A percentile compares a stretch with the other conserved stretches of the same genome.
Evolutionary conservation across 352 stramenopile genomes (phyloP).

Genomic region (Globisporangium irregulare): DNA sequence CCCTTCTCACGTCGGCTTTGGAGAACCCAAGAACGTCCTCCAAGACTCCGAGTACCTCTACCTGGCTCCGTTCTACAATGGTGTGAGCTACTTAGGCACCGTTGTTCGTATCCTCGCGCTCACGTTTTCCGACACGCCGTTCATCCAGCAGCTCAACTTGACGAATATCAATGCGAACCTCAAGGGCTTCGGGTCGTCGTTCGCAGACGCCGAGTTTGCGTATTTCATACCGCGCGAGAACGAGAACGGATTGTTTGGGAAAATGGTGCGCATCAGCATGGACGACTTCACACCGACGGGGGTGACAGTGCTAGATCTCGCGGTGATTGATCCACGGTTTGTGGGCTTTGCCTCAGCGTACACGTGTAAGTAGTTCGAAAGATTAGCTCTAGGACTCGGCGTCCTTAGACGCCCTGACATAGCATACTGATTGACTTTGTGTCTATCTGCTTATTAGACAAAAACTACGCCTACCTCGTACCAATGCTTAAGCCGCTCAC

Average conservation of each 20-base stretch:
- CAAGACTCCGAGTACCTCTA: constrained; percentile 67
- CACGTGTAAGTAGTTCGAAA: constrained; percentile 36
- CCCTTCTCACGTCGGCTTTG: constrained; percentile 35
- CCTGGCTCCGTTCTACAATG: constrained; percentile 67
- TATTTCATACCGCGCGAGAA: constrained; percentile 73
- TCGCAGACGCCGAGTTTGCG: constrained; percentile 51
- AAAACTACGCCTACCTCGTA: constrained; percentile 59
- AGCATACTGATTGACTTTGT: neutral
- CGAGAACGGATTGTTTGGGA: constrained; percentile 51
- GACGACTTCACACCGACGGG: constrained; percentile 38
- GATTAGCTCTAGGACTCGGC: neutral
- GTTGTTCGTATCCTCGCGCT: constrained; percentile 48
- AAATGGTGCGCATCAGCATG: constrained; percentile 56
- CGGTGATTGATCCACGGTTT: constrained; percentile 42
- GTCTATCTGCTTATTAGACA: constrained; percentile 30
- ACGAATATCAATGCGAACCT: constrained; percentile 36
- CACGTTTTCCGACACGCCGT: constrained; percentile 46
- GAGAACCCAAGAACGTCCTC: constrained; percentile 29
- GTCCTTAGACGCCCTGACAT: neutral
- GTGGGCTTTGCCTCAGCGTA: constrained; percentile 67
- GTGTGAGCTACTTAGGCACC: constrained; percentile 39
- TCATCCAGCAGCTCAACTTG: constrained; percentile 60
- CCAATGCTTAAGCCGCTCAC: constrained; percentile 40
- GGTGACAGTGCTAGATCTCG: constrained; percentile 49
- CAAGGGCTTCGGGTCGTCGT: constrained; percentile 53